Conservation (phyloP, 2,329 filamentous ascomycete species). For the Xylaria sp. region DNA sequence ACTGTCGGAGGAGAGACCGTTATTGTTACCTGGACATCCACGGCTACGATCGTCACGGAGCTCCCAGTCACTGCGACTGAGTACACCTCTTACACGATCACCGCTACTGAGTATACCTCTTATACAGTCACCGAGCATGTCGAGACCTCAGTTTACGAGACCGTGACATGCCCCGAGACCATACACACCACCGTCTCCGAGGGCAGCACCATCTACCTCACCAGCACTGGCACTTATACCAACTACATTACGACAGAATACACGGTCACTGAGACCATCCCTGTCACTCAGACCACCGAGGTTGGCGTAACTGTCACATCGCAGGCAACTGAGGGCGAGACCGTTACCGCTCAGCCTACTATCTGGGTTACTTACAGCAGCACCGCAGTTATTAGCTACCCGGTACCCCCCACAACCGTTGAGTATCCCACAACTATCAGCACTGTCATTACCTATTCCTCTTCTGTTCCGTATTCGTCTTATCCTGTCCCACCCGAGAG, state of each 20-base stretch:
- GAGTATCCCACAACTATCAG: constrained; percentile 38
- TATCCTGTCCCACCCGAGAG: background rate
- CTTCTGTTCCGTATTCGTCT: background rate
- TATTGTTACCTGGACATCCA: constrained; percentile 55
- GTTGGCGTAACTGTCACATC: constrained; percentile 53
- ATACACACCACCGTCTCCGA: constrained; percentile 56
- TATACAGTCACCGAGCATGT: constrained; percentile 46
- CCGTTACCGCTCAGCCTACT: constrained; percentile 51
- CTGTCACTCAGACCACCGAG: constrained; percentile 46
- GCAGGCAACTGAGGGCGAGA: constrained; percentile 48
- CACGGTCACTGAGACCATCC: constrained; percentile 54
- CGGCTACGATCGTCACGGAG: constrained; percentile 49
- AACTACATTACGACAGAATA: constrained; percentile 52
- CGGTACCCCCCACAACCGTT: constrained; percentile 42
- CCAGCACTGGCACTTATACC: constrained; percentile 56
- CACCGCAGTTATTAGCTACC: constrained; percentile 50
- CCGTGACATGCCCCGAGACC: constrained; percentile 54
- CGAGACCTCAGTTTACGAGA: constrained; percentile 49
- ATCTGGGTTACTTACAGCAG: constrained; percentile 48
- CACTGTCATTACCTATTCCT: constrained; percentile 20
- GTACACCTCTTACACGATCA: constrained; percentile 50
- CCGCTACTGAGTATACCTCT: constrained; percentile 20
- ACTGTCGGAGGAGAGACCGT: constrained; percentile 55
- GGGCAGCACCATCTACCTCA: constrained; percentile 55
- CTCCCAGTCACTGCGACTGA: constrained; percentile 47